Percentiles rank a stretch among this genome's conserved stretches.
These are phyloP conservation scores for Monilinia fructigena DNA, from an alignment of 2,329 filamentous ascomycete genomes.

Conservation along the genomic window DNA sequence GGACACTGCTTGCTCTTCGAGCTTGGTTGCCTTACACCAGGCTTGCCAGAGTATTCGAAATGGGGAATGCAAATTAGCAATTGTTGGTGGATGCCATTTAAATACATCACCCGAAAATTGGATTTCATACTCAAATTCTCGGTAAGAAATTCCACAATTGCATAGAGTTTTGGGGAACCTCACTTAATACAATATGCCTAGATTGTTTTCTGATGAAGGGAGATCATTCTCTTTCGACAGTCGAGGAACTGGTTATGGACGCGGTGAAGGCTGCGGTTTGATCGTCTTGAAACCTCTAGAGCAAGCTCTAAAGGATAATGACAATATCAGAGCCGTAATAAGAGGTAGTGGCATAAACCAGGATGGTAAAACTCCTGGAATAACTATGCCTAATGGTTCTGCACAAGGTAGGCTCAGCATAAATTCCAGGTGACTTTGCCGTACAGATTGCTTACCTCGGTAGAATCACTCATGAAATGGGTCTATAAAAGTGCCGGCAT, in stretches of 20 bases:
- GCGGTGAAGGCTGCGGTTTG: constrained; percentile 60
- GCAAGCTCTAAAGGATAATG: constrained; percentile 58
- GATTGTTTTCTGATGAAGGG: constrained; percentile 36
- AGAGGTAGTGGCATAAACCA: constrained; percentile 46
- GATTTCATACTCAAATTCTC: constrained; percentile 36
- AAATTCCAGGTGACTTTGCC: not conserved
- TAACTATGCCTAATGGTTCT: constrained; percentile 52
- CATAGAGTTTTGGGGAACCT: not conserved
- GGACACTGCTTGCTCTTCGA: constrained; percentile 49
- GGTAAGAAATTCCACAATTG: constrained; percentile 25
- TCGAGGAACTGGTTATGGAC: constrained; percentile 60
- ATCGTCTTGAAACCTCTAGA: constrained; percentile 58
- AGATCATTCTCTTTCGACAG: constrained; percentile 52
- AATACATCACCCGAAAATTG: constrained; percentile 29
- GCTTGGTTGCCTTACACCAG: constrained; percentile 46
- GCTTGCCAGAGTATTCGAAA: constrained; percentile 45
- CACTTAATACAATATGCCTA: constrained; percentile 51
- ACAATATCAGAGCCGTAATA: constrained; percentile 51
- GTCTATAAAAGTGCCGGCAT: constrained; percentile 26
- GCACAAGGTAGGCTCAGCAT: constrained; percentile 42
- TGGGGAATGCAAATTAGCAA: constrained; percentile 41
- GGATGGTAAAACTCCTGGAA: constrained; percentile 57
- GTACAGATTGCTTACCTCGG: constrained; percentile 17
- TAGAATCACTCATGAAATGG: constrained; percentile 36
- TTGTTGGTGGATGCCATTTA: constrained; percentile 33